Evolutionary conservation across 352 stramenopile genomes (phyloP).

Genomic region (Pythium aphanidermatum): DNA sequence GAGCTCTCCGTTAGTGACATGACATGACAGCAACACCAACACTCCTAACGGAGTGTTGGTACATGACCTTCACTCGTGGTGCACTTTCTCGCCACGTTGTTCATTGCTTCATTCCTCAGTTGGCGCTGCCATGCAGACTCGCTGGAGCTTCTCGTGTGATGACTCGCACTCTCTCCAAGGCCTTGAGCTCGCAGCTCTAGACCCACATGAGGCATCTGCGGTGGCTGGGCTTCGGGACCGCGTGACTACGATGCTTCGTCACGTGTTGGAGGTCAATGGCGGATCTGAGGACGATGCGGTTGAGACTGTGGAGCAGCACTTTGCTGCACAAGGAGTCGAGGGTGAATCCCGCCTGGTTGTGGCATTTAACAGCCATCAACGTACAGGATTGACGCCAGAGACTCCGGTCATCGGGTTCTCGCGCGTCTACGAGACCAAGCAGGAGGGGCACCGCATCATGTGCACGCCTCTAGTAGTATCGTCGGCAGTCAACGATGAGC

Average conservation of each 20-base stretch:
- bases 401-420: not conserved
- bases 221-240: not conserved
- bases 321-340: not conserved
- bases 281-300: not conserved
- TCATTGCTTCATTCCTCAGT: too few relatives aligned
- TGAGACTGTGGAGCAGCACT: not conserved
- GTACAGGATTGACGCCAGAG: not conserved
- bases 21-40: too few relatives aligned
- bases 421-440: conserved; percentile 1
- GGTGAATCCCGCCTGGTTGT: too few relatives aligned
- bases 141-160: too few relatives aligned
- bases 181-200: not conserved
- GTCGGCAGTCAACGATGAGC: not conserved
- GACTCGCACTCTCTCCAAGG: too few relatives aligned
- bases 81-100: too few relatives aligned
- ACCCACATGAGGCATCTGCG: not conserved
- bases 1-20: too few relatives aligned
- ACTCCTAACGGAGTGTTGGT: too few relatives aligned
- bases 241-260: not conserved
- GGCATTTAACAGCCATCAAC: too few relatives aligned
- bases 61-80: too few relatives aligned
- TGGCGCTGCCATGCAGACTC: too few relatives aligned
- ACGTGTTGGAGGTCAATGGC: not conserved
- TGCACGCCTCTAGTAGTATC: not conserved
- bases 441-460: not conserved